Evolutionary conservation across 1,139 yeast species (phyloP).

Genomic region (Suhomyces terraborum): DNA sequence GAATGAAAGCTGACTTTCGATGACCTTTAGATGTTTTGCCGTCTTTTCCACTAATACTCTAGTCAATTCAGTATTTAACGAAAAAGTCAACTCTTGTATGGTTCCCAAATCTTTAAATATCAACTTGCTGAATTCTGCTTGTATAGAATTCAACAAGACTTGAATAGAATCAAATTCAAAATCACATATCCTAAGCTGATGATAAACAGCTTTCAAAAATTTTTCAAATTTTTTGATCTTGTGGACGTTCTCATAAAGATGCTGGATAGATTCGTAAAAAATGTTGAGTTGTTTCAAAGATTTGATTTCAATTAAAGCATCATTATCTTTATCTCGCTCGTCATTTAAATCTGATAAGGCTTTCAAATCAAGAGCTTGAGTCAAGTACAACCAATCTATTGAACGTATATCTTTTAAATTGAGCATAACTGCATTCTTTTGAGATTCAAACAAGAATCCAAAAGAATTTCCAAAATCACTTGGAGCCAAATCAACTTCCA

Average conservation of each 20-base stretch:
- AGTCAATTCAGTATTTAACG: conserved; percentile 43
- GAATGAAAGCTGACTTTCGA: neutral
- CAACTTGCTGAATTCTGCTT: conserved; percentile 43
- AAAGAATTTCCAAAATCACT: conserved; percentile 37
- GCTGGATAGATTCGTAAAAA: conserved; percentile 40
- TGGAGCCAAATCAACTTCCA: conserved; percentile 21
- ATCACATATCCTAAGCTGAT: conserved; percentile 29
- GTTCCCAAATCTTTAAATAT: conserved; percentile 45
- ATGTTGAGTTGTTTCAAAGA: conserved; percentile 40
- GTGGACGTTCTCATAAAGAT: conserved; percentile 32
- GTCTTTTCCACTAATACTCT: conserved; percentile 35
- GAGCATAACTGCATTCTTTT: conserved; percentile 34
- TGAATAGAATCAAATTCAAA: conserved; percentile 26
- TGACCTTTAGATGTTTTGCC: neutral
- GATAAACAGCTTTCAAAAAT: conserved; percentile 19
- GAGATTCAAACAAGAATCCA: conserved; percentile 44
- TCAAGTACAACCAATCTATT: conserved; percentile 58
- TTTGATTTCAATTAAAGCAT: conserved; percentile 38
- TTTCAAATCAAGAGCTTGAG: conserved; percentile 51
- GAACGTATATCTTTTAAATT: conserved; percentile 29
- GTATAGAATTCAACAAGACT: conserved; percentile 34
- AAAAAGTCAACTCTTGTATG: conserved; percentile 36
- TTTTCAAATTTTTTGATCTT: conserved; percentile 31
- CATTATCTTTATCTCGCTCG: conserved; percentile 14
- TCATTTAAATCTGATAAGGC: conserved; percentile 15